phyloP scores from a whole-genome alignment of 176 grass and related monocot genomes.

The Cenchrus purpureus region DNA sequence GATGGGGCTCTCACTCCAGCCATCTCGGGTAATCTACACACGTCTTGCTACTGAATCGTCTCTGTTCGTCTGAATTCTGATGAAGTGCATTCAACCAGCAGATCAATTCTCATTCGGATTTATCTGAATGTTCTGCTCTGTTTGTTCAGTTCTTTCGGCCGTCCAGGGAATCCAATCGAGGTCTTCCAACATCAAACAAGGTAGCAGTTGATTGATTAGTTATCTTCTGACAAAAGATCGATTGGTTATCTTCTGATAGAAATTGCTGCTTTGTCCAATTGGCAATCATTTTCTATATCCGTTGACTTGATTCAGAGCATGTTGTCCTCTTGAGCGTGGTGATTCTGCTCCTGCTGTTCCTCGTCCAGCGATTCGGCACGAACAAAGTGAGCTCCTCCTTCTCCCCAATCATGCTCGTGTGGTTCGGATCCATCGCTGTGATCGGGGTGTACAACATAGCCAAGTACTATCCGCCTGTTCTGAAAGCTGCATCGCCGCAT shows the following conservation, averaged over 20 bases:
- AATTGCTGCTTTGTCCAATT: neutral
- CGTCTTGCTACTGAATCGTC: neutral
- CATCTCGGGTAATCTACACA: conserved; percentile 53
- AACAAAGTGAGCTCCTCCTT: conserved; percentile 63
- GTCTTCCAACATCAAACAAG: conserved; percentile 50
- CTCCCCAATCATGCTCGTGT: conserved; percentile 71
- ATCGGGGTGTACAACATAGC: conserved; percentile 66
- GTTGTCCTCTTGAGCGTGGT: conserved; percentile 57
- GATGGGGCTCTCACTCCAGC: conserved; percentile 72
- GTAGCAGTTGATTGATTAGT: conserved; percentile 5
- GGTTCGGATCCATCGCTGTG: conserved; percentile 52
- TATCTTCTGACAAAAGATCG: neutral
- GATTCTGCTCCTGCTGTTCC: conserved; percentile 61
- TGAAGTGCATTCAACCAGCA: neutral
- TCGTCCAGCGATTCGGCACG: conserved; percentile 60
- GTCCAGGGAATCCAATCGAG: conserved; percentile 75
- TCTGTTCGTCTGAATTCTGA: neutral
- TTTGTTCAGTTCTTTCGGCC: conserved; percentile 64
- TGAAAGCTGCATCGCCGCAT: conserved; percentile 64
- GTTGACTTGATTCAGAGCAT: conserved; percentile 39
- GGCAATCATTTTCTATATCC: neutral
- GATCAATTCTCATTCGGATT: neutral
- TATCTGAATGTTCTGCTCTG: neutral
- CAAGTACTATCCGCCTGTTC: conserved; percentile 53
- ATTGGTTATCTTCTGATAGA: no score